phyloP scores from a whole-genome alignment of 2,329 filamentous ascomycete species.

The Magnaporthales sp. region DNA sequence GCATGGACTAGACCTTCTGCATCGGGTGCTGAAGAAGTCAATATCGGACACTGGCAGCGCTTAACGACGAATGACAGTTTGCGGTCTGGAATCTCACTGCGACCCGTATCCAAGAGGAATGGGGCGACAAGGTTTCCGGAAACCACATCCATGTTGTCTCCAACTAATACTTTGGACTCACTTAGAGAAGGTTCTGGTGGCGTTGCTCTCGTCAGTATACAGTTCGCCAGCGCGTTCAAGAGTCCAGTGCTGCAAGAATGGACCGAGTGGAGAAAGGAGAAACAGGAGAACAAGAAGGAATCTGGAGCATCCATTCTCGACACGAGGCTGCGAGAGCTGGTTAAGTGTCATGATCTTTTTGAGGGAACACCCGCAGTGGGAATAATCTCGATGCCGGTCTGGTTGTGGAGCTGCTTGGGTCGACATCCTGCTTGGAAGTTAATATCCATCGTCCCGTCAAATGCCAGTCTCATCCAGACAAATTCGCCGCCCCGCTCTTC shows the following conservation, averaged over 20 bases:
- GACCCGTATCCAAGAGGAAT: background rate
- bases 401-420: conserved; percentile 1
- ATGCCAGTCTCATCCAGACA: background rate
- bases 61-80: background rate
- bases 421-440: conserved; percentile 4
- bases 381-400: conserved; percentile 3
- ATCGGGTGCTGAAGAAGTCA: background rate
- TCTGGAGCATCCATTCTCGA: background rate
- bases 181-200: background rate
- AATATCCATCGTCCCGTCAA: background rate
- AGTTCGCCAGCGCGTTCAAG: background rate
- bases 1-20: background rate
- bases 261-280: background rate
- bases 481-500: background rate
- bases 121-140: background rate
- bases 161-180: background rate
- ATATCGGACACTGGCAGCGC: background rate
- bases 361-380: background rate
- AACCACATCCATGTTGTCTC: background rate
- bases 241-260: background rate
- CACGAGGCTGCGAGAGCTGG: background rate
- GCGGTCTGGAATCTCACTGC: background rate
- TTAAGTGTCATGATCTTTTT: conserved; percentile 3
- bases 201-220: background rate
- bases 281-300: background rate